Evolutionary conservation across 495 filamentous ascomycete species (phyloP), one percentile per base, ranked within the genome.

Genomic region (Penicillium parvum): DNA sequence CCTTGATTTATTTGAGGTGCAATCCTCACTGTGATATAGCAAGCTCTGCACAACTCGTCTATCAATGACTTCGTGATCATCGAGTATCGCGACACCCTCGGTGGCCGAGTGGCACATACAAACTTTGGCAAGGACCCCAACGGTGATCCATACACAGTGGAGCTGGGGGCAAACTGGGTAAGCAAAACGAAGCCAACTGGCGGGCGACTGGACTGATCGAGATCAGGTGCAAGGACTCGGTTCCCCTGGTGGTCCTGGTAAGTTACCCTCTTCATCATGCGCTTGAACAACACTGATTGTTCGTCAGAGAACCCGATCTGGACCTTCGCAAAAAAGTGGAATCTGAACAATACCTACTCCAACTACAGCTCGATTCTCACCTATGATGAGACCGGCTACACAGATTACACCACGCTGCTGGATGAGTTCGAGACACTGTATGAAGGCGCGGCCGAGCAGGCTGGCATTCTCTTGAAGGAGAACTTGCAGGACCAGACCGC

Each of bases 401-500:
- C 23, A 9, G 50, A 53, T 32, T 53, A 49, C 32, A 25, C 35
- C 8, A 30, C 30, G 14, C 8, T 53, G 3, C 26, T 53, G 14
- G 45, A 49, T 32, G 36, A 53, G 5, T 53, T 23, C 15, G 40
- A 38, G 21, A 21, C 30, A 11, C 17, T 41, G 2, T 53, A 42
- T 26, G 40, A 45, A 2, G 33, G 25, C 16, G 44, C 45, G 5
- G 22, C 32, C 8, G 45, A 37, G 5, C 39, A 38, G 7, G 50
- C 50, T 11, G 50, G 50, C 12, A 40, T 38, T 8, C 35, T 83
- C 15, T 58, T 85, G 9, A 72, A 58, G 9, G 52, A 79, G 4
- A 84, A 83, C 50, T 57, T 82, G 21, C 81, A 85, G 48, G 84
- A 88, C 57, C 61, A 72, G 15, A 84, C 75, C 37, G 65, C 75